Evolutionary conservation across 805 yeast genomes (phyloP), one percentile per base, ranked within the genome.

Genomic region (Metschnikowia sp.): DNA sequence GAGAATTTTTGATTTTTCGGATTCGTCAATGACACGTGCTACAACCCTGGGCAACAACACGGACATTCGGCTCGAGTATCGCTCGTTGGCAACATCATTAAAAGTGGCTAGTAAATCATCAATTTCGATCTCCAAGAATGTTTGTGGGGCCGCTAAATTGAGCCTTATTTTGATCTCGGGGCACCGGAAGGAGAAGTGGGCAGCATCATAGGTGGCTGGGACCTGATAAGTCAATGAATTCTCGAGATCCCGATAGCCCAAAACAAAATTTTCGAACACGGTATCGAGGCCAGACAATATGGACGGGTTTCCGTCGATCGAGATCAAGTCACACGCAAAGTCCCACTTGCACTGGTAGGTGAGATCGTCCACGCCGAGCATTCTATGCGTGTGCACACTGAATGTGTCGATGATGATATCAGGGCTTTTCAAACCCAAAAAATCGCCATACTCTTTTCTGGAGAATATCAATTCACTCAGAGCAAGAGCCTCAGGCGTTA

Each of bases 291-390:
- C 74, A 33, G 69, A 67, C 9, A 82, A 22, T 48, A 81, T 75
- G 4, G 56, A 48, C 0, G 82, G 70, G 9, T 74, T 66, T 1
- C 87, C 78, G 47, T 81, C 75, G 10, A 88, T 64, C 1, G 56
- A 47, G 4, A 90, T 66, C 4, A 69, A 71, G 9, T 91, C 96
- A 1, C 85, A 60, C 28, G 77, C 79, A 55, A 94, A 81, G 49
- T 86, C 91, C 99, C 99, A 94, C 50, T 87, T 84, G 58, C 97
- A 90, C 53, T 79, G 82, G 61, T 88, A 94, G 0, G 97, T 88
- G 0, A 92, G 89, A 60, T 88, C 96, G 8, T 75, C 70, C 2
- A 89, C 62, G 0, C 99, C 99, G 70, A 89, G 89, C 83, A 91
- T 82, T 58, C 98, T 75, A 63, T 92, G 96, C 1, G 96, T 95